Percentiles rank a stretch among this genome's conserved stretches.
Evolutionary conservation across 305 asterid genomes (phyloP).

Genomic region (Striga hermonthica): DNA sequence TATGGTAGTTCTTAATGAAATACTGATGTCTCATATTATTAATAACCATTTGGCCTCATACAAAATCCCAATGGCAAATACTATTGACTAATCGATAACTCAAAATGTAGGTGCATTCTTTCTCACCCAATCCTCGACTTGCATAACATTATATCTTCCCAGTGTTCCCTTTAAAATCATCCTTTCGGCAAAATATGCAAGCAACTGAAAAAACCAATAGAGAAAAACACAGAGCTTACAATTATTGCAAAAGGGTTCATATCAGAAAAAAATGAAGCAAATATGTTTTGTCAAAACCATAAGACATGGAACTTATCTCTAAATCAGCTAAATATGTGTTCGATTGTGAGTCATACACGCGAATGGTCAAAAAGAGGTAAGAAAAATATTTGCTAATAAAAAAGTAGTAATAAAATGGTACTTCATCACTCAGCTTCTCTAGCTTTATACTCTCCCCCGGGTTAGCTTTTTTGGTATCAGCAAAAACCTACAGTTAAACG

Average conservation of each 20-base stretch:
- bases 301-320: too few species aligned
- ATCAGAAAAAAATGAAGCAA: constrained; percentile 2
- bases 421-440: constrained; percentile 57
- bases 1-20: too few species aligned
- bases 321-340: background rate
- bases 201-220: constrained; percentile 43
- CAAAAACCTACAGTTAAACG: constrained; percentile 42
- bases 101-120: background rate
- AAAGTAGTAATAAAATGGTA: constrained; percentile 27
- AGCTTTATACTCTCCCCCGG: constrained; percentile 45
- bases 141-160: constrained; percentile 66
- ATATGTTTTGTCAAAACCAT: background rate
- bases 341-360: background rate
- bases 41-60: too few species aligned
- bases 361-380: too few species aligned
- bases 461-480: constrained; percentile 29
- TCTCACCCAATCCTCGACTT: constrained; percentile 58
- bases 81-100: background rate
- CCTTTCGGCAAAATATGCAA: constrained; percentile 62
- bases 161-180: constrained; percentile 66
- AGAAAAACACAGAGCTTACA: too few species aligned
- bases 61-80: background rate
- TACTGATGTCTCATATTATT: too few species aligned
- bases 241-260: too few species aligned
- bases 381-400: too few species aligned